phyloP scores from a whole-genome alignment of 176 grass and related monocot species.

The Dendrocalamus sinicus region DNA sequence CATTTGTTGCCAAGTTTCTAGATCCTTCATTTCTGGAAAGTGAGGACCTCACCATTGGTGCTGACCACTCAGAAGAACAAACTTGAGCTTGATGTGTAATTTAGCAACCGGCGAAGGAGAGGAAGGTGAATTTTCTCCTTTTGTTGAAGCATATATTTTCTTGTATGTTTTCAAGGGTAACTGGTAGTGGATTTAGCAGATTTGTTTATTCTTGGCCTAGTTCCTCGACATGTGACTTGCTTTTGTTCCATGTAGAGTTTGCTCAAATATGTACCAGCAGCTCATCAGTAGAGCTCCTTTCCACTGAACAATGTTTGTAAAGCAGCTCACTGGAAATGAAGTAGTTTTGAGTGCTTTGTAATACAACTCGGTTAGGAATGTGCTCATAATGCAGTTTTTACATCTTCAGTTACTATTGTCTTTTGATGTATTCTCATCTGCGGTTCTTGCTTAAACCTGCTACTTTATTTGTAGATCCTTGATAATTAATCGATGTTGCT shows the following conservation, averaged over 20 bases:
- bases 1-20: slow-evolving; percentile 93
- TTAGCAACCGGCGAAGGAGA: slow-evolving; percentile 44
- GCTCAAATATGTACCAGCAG: slow-evolving; percentile 61
- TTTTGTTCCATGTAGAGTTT: slow-evolving; percentile 76
- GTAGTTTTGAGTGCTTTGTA: slow-evolving; percentile 62
- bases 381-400: slow-evolving; percentile 38
- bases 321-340: slow-evolving; percentile 61
- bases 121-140: slow-evolving; percentile 56
- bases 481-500: slow-evolving; percentile 17
- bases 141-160: slow-evolving; percentile 37
- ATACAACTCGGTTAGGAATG: slow-evolving; percentile 36
- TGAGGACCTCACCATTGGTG: slow-evolving; percentile 55
- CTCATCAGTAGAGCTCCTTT: slow-evolving; percentile 64
- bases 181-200: slow-evolving; percentile 62
- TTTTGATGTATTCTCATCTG: slow-evolving; percentile 34
- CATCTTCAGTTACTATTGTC: slow-evolving; percentile 30
- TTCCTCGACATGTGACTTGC: slow-evolving; percentile 60
- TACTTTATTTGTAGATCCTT: slow-evolving; percentile 8
- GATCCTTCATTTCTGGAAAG: slow-evolving; percentile 78
- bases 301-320: slow-evolving; percentile 72
- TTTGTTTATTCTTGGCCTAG: slow-evolving; percentile 81
- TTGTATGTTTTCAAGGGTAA: slow-evolving; percentile 42
- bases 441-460: slow-evolving; percentile 36
- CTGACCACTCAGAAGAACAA: slow-evolving; percentile 58
- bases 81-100: slow-evolving; percentile 56